Evolutionary conservation across 306 rosid species (phyloP).

Genomic region (Cyclanthera cordifolia): DNA sequence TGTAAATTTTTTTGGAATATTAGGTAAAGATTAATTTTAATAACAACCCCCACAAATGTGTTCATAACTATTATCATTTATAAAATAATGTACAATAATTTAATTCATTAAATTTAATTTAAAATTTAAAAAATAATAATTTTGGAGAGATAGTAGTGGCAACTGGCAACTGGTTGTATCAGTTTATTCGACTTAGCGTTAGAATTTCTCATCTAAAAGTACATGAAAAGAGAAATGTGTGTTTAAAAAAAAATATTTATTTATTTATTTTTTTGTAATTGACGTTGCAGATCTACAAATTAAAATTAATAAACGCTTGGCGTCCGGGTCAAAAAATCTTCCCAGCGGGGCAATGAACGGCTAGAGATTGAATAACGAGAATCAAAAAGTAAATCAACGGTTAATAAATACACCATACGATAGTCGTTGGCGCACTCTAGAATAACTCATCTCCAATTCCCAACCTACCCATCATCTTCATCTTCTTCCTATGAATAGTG

Average conservation of each 20-base stretch:
- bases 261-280: background rate
- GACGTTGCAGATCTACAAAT: conserved; percentile 5
- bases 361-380: background rate
- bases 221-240: background rate
- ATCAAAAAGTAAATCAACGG: too few relatives aligned
- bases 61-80: too few relatives aligned
- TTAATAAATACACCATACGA: background rate
- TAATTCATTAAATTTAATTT: too few relatives aligned
- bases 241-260: too few relatives aligned
- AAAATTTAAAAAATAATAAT: background rate
- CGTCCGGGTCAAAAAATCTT: conserved; percentile 12
- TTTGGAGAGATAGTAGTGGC: too few relatives aligned
- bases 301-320: conserved; percentile 9
- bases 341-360: background rate
- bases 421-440: background rate
- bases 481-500: conserved; percentile 5
- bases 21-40: too few relatives aligned
- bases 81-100: too few relatives aligned
- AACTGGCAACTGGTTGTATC: too few relatives aligned
- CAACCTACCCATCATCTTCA: conserved; percentile 11
- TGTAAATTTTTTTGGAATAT: too few relatives aligned
- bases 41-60: too few relatives aligned
- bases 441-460: background rate
- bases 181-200: conserved; percentile 8
- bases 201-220: background rate